Percentiles rank a stretch among this genome's conserved stretches.
phyloP scores from a whole-genome alignment of 2,329 filamentous ascomycete species.

The Amesomyces nigricolor region DNA sequence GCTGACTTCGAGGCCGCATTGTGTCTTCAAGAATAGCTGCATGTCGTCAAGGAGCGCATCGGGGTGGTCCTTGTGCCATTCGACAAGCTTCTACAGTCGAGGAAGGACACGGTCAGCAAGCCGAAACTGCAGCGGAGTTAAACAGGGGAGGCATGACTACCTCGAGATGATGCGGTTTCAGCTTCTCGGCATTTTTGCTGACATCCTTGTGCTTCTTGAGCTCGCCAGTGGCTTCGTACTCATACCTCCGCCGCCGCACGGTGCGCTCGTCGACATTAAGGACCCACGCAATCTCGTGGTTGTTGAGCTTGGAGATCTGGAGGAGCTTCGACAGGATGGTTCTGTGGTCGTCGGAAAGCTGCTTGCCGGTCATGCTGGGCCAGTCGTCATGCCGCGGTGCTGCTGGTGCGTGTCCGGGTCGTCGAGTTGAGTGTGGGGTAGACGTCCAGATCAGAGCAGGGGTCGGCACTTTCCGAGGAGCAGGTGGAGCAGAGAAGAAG shows the following conservation, averaged over 20 bases:
- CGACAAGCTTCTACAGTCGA: constrained; percentile 20
- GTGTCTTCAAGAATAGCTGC: constrained; percentile 21
- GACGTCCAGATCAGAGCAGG: too few relatives aligned
- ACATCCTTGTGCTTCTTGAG: constrained; percentile 21
- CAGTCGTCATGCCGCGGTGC: neutral
- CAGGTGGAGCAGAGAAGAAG: too few relatives aligned
- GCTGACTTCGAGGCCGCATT: constrained; percentile 23
- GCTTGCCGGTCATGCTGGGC: constrained; percentile 22
- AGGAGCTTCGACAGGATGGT: constrained; percentile 21
- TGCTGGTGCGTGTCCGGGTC: neutral
- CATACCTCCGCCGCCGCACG: constrained; percentile 18
- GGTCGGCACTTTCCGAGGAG: too few relatives aligned
- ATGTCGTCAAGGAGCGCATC: constrained; percentile 25
- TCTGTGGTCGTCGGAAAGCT: constrained; percentile 19
- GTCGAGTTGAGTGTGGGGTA: constrained; percentile 3
- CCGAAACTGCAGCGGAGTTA: neutral
- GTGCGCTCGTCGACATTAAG: constrained; percentile 22
- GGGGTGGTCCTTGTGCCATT: constrained; percentile 23
- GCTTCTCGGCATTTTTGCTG: constrained; percentile 26
- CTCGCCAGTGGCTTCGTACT: constrained; percentile 21
- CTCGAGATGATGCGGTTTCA: constrained; percentile 24
- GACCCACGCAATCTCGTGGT: constrained; percentile 23
- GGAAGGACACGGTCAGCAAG: neutral
- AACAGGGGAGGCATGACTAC: constrained; percentile 7
- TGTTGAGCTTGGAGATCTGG: constrained; percentile 22